phyloP scores from a whole-genome alignment of 169 alveolate species.

The Blepharisma undulans region DNA sequence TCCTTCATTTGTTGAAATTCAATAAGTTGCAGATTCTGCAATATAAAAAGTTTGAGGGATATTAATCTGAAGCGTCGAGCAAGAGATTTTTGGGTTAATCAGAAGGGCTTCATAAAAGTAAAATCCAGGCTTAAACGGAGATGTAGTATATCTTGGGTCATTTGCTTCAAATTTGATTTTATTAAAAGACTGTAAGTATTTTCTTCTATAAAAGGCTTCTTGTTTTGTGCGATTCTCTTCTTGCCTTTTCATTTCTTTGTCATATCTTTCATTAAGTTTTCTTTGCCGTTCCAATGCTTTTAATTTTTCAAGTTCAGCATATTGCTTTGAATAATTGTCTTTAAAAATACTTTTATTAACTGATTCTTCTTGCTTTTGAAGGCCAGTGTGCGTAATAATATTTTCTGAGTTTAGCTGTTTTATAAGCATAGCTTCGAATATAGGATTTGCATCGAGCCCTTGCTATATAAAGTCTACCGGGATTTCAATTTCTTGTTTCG shows the following conservation, averaged over 20 bases:
- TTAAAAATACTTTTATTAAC: background rate
- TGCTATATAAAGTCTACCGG: background rate
- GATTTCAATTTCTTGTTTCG: background rate
- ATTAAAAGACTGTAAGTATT: background rate
- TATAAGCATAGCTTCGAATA: background rate
- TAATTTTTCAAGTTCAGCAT: background rate
- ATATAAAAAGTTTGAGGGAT: background rate
- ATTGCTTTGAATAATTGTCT: background rate
- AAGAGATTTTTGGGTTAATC: background rate
- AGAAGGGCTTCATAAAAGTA: background rate
- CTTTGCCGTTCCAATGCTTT: background rate
- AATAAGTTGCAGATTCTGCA: background rate
- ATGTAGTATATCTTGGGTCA: background rate
- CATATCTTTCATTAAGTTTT: background rate
- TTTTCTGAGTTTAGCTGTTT: background rate
- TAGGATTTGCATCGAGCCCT: background rate
- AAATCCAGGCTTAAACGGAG: slow-evolving; percentile 25
- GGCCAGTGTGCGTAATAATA: background rate
- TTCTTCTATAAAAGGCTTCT: background rate
- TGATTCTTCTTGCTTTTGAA: background rate
- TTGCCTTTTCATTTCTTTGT: background rate
- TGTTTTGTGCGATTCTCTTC: background rate
- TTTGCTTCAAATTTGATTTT: background rate
- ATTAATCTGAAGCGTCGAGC: background rate
- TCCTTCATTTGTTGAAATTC: background rate